phyloP scores from a whole-genome alignment of 1,284 basidiomycete species.

The Tilletia setariae region DNA sequence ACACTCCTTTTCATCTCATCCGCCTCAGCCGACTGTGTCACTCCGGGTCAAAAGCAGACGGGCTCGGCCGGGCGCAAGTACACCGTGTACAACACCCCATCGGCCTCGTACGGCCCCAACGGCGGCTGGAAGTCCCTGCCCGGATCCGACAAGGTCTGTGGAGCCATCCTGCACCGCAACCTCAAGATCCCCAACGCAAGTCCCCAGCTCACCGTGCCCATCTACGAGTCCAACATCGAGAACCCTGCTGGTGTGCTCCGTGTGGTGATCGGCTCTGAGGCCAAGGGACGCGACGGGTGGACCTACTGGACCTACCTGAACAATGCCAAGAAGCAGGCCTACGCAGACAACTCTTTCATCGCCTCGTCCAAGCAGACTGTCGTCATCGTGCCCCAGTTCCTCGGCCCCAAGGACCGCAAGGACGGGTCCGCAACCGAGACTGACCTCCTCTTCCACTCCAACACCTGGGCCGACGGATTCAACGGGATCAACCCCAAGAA shows the following conservation, averaged over 20 bases:
- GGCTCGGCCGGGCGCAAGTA: conserved; percentile 21
- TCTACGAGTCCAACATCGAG: conserved; percentile 3
- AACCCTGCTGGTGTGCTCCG: neutral
- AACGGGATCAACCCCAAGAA: conserved; percentile 9
- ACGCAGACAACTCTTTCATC: conserved; percentile 3
- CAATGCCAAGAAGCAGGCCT: conserved; percentile 15
- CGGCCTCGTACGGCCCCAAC: neutral
- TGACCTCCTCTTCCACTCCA: conserved; percentile 13
- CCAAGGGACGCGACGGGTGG: conserved; percentile 16
- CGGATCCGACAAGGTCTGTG: conserved; percentile 1
- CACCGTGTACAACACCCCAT: neutral
- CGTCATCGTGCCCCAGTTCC: conserved; percentile 11
- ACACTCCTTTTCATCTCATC: neutral
- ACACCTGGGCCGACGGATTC: conserved; percentile 7
- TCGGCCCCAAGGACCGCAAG: neutral
- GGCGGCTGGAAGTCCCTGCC: conserved; percentile 12
- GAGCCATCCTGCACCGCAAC: conserved; percentile 8
- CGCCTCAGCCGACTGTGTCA: neutral
- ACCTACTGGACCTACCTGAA: conserved; percentile 6
- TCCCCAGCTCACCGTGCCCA: neutral
- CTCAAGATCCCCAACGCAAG: neutral
- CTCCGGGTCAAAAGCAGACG: neutral
- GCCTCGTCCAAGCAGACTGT: conserved; percentile 5
- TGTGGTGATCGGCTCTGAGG: conserved; percentile 5
- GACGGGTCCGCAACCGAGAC: conserved; percentile 6